Percentiles rank a stretch among this genome's conserved stretches.
phyloP scores from a whole-genome alignment of 345 rosid species.

The Gossypium anomalum region DNA sequence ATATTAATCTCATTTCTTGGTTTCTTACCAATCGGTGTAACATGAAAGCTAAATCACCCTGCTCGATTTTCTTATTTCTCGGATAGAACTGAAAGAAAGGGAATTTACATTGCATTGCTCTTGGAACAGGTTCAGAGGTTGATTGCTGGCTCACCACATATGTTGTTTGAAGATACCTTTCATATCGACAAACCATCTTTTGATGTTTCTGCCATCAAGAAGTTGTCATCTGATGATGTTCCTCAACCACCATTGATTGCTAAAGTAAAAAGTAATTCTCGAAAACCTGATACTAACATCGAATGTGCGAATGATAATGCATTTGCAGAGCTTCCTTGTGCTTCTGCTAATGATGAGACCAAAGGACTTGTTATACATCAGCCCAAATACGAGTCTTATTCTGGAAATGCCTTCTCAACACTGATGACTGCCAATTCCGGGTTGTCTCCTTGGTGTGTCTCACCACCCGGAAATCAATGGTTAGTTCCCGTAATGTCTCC shows the following conservation, averaged over 20 bases:
- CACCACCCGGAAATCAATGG: constrained; percentile 64
- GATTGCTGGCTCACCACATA: constrained; percentile 56
- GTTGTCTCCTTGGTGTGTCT: constrained; percentile 40
- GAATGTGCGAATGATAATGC: constrained; percentile 42
- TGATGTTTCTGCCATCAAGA: constrained; percentile 31
- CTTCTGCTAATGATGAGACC: constrained; percentile 25
- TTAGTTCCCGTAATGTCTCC: constrained; percentile 73
- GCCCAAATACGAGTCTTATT: constrained; percentile 6
- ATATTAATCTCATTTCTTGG: too few species aligned
- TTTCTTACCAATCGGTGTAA: not conserved
- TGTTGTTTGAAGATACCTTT: constrained; percentile 34
- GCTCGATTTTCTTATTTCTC: too few species aligned
- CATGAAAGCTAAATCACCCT: not conserved
- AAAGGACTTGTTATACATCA: constrained; percentile 26
- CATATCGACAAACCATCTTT: constrained; percentile 31
- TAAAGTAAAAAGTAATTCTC: constrained; percentile 22
- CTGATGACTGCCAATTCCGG: constrained; percentile 19
- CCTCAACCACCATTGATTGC: constrained; percentile 20
- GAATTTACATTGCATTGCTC: constrained; percentile 3
- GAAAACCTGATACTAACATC: constrained; percentile 20
- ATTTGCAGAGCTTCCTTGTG: constrained; percentile 39
- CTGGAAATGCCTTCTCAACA: constrained; percentile 21
- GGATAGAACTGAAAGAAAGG: too few species aligned
- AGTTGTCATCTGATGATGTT: constrained; percentile 22
- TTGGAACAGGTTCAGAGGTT: constrained; percentile 59